These are phyloP conservation scores for Penicillium mononematosum DNA, from an alignment of 495 filamentous ascomycete genomes.

Conservation along the genomic window DNA sequence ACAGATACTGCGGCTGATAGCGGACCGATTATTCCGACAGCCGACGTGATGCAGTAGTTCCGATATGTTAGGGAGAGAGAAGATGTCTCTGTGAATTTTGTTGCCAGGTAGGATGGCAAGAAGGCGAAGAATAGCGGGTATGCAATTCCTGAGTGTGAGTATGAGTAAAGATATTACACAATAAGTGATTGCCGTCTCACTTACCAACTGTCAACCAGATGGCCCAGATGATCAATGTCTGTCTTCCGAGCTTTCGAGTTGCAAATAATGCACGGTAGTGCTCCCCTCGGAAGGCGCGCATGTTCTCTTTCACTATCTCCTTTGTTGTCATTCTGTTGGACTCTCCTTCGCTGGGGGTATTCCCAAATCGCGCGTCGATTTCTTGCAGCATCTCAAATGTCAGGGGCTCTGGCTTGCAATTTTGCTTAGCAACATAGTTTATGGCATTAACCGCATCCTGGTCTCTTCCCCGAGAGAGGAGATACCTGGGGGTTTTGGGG, in stretches of 20 bases:
- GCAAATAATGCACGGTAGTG: conserved; percentile 33
- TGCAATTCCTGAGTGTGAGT: conserved; percentile 25
- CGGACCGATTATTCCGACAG: conserved; percentile 32
- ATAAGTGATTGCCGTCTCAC: not conserved
- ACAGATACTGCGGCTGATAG: conserved; percentile 30
- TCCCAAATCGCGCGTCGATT: conserved; percentile 28
- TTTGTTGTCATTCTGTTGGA: conserved; percentile 18
- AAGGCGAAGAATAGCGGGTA: conserved; percentile 39
- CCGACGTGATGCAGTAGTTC: conserved; percentile 37
- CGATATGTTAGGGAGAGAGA: conserved; percentile 32
- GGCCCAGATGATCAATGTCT: conserved; percentile 28
- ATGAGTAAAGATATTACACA: not conserved
- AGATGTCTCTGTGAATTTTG: conserved; percentile 26
- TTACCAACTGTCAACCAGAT: conserved; percentile 36
- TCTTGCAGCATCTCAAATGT: conserved; percentile 33
- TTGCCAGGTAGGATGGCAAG: conserved; percentile 36
- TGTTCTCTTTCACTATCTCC: conserved; percentile 30
- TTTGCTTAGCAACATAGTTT: conserved; percentile 32
- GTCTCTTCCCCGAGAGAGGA: conserved; percentile 35
- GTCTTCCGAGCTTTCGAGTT: conserved; percentile 21
- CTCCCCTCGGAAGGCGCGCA: conserved; percentile 28
- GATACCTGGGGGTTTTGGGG: conserved; percentile 34
- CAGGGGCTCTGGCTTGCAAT: conserved; percentile 29
- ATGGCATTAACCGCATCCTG: conserved; percentile 32
- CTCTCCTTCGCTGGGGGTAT: not conserved